Conservation (phyloP, 257 asterid genomes). For the Voacanga thouarsii region DNA sequence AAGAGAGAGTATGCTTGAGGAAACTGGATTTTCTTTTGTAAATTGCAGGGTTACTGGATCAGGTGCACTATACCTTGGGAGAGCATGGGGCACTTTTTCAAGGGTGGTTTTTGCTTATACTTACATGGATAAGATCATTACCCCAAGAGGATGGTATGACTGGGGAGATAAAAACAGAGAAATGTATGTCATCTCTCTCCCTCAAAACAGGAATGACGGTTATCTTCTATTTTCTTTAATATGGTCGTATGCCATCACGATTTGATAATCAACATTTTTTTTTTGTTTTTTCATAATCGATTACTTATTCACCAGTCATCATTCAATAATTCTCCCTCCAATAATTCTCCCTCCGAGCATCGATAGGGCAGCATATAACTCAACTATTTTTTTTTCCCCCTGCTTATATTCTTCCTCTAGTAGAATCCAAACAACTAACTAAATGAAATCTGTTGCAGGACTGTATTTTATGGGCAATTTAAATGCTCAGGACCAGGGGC, state of each 20-base stretch:
- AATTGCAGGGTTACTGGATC: constrained; percentile 83
- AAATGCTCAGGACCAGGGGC: constrained; percentile 96
- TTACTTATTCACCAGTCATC: neutral
- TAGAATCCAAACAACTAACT: neutral
- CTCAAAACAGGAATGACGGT: neutral
- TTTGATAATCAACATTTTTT: neutral
- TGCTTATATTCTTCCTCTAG: neutral
- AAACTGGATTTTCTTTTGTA: constrained; percentile 85
- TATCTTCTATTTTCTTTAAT: neutral
- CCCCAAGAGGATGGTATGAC: constrained; percentile 80
- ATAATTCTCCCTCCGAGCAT: too few relatives aligned
- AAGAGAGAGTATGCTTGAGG: constrained; percentile 79
- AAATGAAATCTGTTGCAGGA: constrained; percentile 39
- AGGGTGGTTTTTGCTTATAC: constrained; percentile 90
- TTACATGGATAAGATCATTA: constrained; percentile 77
- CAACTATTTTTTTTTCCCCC: neutral
- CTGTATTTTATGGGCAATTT: constrained; percentile 85
- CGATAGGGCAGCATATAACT: too few relatives aligned
- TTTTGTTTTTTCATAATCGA: too few relatives aligned
- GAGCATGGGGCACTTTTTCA: constrained; percentile 95
- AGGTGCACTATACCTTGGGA: constrained; percentile 78
- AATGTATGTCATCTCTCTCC: constrained; percentile 44
- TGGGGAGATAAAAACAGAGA: constrained; percentile 96
- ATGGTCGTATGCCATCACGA: neutral
- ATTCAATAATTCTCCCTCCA: neutral